Evolutionary conservation across 306 rosid species (phyloP).

Genomic region (Inga oerstediana): DNA sequence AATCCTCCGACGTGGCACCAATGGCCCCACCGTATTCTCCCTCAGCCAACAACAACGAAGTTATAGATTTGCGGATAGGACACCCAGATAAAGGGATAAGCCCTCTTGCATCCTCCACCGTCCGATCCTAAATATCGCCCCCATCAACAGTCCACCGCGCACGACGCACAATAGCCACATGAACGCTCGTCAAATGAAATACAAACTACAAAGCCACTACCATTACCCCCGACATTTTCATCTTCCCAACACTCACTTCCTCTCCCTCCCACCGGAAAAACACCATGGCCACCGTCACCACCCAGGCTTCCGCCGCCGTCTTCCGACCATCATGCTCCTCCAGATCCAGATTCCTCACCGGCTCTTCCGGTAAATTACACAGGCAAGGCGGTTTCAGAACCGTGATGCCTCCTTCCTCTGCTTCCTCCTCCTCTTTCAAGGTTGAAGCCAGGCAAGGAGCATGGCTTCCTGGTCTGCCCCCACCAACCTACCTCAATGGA

Average conservation of each 20-base stretch:
- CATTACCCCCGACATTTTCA: conserved; percentile 12
- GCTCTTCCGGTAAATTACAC: conserved; percentile 69
- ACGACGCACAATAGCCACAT: conserved; percentile 60
- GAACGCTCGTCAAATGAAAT: conserved; percentile 36
- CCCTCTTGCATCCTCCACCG: conserved; percentile 40
- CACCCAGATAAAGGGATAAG: conserved; percentile 85
- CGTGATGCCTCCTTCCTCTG: conserved; percentile 42
- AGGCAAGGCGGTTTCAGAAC: conserved; percentile 65
- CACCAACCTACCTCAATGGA: conserved; percentile 84
- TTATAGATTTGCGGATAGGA: conserved; percentile 61
- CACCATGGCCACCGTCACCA: conserved; percentile 86
- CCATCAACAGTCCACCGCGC: conserved; percentile 45
- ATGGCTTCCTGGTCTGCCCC: conserved; percentile 92
- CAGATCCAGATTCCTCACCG: conserved; percentile 69
- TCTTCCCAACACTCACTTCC: conserved; percentile 2
- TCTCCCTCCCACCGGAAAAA: conserved; percentile 4
- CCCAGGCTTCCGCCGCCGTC: conserved; percentile 87
- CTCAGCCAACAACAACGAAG: conserved; percentile 55
- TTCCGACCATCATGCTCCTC: conserved; percentile 74
- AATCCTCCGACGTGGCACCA: conserved; percentile 20
- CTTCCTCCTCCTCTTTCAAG: conserved; percentile 50
- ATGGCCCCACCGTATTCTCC: conserved; percentile 55
- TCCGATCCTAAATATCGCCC: conserved; percentile 50
- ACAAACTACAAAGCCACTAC: conserved; percentile 55
- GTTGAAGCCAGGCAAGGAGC: conserved; percentile 92